Evolutionary conservation across 257 asterid genomes (phyloP).

Genomic region (Coffea canephora): DNA sequence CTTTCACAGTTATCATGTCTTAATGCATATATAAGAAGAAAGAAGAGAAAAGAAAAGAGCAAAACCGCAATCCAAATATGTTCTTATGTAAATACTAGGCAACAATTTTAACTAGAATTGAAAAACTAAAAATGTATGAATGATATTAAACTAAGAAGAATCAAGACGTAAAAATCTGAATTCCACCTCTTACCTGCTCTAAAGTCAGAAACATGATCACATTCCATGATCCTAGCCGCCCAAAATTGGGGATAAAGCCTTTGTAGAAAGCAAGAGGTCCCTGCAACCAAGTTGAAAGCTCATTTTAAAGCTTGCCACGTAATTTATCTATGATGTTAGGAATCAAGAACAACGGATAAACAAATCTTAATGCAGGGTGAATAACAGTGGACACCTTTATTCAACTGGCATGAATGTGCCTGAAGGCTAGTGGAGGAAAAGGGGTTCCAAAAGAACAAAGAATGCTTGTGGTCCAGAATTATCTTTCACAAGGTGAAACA

Average conservation of each 20-base stretch:
- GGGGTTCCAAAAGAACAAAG: background rate
- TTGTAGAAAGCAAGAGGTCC: conserved; percentile 94
- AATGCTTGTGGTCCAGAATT: background rate
- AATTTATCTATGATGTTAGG: background rate
- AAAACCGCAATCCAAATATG: background rate
- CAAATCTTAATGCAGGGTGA: background rate
- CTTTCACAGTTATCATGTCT: background rate
- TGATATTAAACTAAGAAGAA: background rate
- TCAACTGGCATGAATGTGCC: background rate
- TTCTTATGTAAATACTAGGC: background rate
- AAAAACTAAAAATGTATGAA: background rate
- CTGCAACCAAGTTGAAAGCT: conserved; percentile 38
- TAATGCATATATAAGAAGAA: background rate
- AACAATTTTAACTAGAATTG: background rate
- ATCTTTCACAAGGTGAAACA: background rate
- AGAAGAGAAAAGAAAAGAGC: background rate
- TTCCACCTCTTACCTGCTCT: conserved; percentile 66
- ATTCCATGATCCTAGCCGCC: conserved; percentile 95
- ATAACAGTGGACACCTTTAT: background rate
- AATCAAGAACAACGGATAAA: background rate
- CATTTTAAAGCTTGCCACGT: background rate
- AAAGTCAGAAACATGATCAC: conserved; percentile 89
- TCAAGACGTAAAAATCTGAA: background rate
- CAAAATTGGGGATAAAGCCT: conserved; percentile 95
- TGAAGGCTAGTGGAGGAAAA: background rate